Evolutionary conservation across 441 rosid species (phyloP).

Genomic region (Dalechampia spathulata): DNA sequence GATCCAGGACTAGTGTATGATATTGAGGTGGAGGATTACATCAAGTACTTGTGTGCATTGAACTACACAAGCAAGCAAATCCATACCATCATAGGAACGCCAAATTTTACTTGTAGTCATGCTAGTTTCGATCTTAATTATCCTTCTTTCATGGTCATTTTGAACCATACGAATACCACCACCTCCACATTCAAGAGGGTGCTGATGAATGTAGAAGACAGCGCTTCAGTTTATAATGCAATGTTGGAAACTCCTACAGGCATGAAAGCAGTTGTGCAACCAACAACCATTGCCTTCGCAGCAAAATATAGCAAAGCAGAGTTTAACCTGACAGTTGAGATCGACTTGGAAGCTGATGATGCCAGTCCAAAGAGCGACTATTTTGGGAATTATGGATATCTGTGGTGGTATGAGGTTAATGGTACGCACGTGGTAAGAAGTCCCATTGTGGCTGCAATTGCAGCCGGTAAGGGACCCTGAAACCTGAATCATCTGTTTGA

Average conservation of each 20-base stretch:
- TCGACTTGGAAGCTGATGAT: conserved; percentile 13
- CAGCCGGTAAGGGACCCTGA: conserved; percentile 14
- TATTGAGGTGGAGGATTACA: conserved; percentile 27
- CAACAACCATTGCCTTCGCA: conserved; percentile 18
- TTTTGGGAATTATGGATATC: conserved; percentile 31
- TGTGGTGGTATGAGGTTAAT: conserved; percentile 36
- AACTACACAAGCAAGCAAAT: conserved; percentile 35
- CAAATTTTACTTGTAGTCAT: conserved; percentile 24
- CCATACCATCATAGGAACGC: conserved; percentile 19
- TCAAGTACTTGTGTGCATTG: conserved; percentile 36
- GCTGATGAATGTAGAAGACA: conserved; percentile 30
- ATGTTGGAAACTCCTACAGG: conserved; percentile 22
- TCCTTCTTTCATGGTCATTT: conserved; percentile 40
- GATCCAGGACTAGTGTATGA: conserved; percentile 44
- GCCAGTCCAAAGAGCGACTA: conserved; percentile 22
- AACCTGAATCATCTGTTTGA: neutral
- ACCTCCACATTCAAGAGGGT: conserved; percentile 33
- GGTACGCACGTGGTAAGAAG: conserved; percentile 34
- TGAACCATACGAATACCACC: conserved; percentile 37
- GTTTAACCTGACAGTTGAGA: conserved; percentile 30
- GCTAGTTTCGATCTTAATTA: conserved; percentile 40
- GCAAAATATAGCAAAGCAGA: conserved; percentile 26
- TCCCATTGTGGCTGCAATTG: conserved; percentile 39
- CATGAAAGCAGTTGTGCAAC: conserved; percentile 28
- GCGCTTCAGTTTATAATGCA: conserved; percentile 19